Evolutionary conservation across 2,329 filamentous ascomycete species (phyloP).

Genomic region (Coniella vitis): DNA sequence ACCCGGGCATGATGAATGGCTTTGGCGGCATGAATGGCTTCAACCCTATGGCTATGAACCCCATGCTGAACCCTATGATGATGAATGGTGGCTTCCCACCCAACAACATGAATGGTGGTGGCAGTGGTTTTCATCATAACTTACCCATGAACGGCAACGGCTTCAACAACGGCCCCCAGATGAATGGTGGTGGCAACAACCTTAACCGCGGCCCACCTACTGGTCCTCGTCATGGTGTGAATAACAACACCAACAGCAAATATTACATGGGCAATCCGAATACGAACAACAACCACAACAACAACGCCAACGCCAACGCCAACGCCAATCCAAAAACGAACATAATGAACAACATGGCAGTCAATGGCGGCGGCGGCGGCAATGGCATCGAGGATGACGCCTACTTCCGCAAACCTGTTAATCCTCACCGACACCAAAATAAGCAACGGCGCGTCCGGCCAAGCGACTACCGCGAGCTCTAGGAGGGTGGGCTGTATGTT

Average conservation of each 20-base stretch:
- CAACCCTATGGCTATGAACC: constrained; percentile 27
- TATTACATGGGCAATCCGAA: constrained; percentile 23
- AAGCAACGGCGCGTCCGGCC: constrained; percentile 72
- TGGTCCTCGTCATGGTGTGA: constrained; percentile 10
- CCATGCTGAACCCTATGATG: background rate
- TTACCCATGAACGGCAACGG: constrained; percentile 22
- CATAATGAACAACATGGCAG: constrained; percentile 14
- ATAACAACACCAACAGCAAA: too few species aligned
- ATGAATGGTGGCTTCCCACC: constrained; percentile 27
- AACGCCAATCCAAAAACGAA: constrained; percentile 23
- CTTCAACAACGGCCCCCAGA: constrained; percentile 21
- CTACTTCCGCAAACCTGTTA: constrained; percentile 93
- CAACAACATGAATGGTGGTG: constrained; percentile 25
- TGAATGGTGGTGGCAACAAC: constrained; percentile 20
- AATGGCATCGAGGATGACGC: constrained; percentile 64
- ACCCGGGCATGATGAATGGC: constrained; percentile 30
- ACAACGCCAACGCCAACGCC: constrained; percentile 4
- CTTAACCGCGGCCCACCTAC: constrained; percentile 20
- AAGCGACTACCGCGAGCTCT: constrained; percentile 86
- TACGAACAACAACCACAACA: constrained; percentile 24
- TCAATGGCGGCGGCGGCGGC: constrained; percentile 15
- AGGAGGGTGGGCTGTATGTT: constrained; percentile 18
- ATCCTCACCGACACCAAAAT: constrained; percentile 84
- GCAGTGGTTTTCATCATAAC: constrained; percentile 19
- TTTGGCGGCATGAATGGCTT: constrained; percentile 26